phyloP scores from a whole-genome alignment of 345 rosid species.

The Rhodamnia argentea region DNA sequence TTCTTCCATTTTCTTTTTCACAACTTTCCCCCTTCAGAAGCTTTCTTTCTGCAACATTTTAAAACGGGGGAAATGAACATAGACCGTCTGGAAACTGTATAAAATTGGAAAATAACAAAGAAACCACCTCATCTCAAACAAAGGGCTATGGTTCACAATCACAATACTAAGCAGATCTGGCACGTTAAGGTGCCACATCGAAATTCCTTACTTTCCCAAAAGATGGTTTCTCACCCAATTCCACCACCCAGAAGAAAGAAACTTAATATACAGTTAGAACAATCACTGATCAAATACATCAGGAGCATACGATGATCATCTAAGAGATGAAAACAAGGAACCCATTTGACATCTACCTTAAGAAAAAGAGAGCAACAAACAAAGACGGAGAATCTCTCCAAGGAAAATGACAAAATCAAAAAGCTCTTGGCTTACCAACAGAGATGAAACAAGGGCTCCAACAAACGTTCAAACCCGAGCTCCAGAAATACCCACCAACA shows the following conservation, averaged over 20 bases:
- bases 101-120: background rate
- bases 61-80: background rate
- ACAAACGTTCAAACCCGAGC: background rate
- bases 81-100: background rate
- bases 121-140: background rate
- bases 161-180: background rate
- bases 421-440: background rate
- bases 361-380: background rate
- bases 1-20: constrained; percentile 28
- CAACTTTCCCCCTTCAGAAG: background rate
- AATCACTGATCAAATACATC: background rate
- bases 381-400: background rate
- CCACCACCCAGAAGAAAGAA: background rate
- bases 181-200: background rate
- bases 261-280: background rate
- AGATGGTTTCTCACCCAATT: background rate
- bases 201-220: background rate
- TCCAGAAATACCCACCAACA: background rate
- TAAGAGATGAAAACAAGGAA: background rate
- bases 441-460: background rate
- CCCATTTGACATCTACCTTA: background rate
- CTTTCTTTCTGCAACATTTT: background rate
- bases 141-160: background rate
- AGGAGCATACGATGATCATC: background rate
- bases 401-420: background rate